A percentile compares a stretch with the other conserved stretches of the same genome.
Conservation (phyloP, 2,329 filamentous ascomycete species). For the Aschersonia sp. region DNA sequence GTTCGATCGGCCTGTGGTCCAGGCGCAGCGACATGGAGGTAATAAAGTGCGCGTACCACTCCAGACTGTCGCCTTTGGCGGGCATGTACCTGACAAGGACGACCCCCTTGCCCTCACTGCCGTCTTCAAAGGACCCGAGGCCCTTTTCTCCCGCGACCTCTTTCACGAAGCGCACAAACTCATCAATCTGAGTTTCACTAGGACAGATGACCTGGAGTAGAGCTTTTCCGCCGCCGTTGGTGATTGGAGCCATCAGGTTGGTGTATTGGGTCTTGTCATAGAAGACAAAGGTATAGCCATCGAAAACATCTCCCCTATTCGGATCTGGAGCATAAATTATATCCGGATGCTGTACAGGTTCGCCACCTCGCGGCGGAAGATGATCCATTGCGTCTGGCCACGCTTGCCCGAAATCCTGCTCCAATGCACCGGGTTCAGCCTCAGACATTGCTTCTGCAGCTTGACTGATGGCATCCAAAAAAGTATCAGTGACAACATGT, state of each 20-base stretch:
- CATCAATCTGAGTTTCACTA: slow-evolving; percentile 52
- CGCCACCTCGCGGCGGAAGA: slow-evolving; percentile 61
- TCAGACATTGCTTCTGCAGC: slow-evolving; percentile 37
- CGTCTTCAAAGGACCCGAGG: slow-evolving; percentile 47
- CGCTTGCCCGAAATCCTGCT: slow-evolving; percentile 61
- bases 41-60: slow-evolving; percentile 59
- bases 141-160: slow-evolving; percentile 62
- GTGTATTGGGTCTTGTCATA: slow-evolving; percentile 63
- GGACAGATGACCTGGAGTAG: slow-evolving; percentile 48
- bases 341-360: slow-evolving; percentile 54
- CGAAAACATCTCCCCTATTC: slow-evolving; percentile 57
- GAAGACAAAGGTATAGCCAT: slow-evolving; percentile 81
- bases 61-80: slow-evolving; percentile 34
- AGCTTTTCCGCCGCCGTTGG: slow-evolving; percentile 71
- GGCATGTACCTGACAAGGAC: slow-evolving; percentile 63
- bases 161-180: slow-evolving; percentile 68
- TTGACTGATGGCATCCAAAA: slow-evolving; percentile 56
- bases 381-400: slow-evolving; percentile 67
- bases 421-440: slow-evolving; percentile 42
- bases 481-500: slow-evolving; percentile 61
- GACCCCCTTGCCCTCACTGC: slow-evolving; percentile 53
- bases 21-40: slow-evolving; percentile 55
- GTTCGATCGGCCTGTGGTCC: slow-evolving; percentile 71
- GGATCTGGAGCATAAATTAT: slow-evolving; percentile 60
- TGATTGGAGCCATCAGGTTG: slow-evolving; percentile 60